A percentile compares a stretch with the other conserved stretches of the same genome.
These are phyloP conservation scores for Penicillium canescens DNA, from an alignment of 495 filamentous ascomycete species.

Conservation along the genomic window DNA sequence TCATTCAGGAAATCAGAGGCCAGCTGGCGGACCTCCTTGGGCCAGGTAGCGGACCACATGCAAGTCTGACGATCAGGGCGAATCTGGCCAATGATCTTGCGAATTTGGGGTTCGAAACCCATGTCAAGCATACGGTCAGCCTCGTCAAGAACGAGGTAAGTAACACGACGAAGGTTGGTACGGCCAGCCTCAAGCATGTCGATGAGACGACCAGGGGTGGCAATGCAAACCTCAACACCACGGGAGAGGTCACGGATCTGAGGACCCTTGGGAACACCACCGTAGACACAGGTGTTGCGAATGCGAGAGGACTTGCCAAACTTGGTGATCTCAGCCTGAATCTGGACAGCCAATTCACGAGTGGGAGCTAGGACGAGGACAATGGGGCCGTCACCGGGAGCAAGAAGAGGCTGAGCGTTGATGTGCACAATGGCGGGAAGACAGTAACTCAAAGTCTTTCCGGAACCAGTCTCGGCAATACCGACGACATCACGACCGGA, in stretches of 20 bases:
- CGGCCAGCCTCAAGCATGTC: slow-evolving; percentile 98
- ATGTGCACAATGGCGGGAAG: slow-evolving; percentile 98
- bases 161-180: slow-evolving; percentile 97
- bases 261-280: slow-evolving; percentile 94
- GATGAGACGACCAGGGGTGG: slow-evolving; percentile 94
- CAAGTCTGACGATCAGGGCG: slow-evolving; percentile 97
- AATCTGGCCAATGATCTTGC: slow-evolving; percentile 97
- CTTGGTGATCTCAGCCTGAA: slow-evolving; percentile 99
- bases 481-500: slow-evolving; percentile 98
- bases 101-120: slow-evolving; percentile 99
- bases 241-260: slow-evolving; percentile 93
- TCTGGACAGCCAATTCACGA: slow-evolving; percentile 96
- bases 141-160: slow-evolving; percentile 96
- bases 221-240: slow-evolving; percentile 97
- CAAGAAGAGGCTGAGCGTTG: slow-evolving; percentile 95
- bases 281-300: slow-evolving; percentile 98
- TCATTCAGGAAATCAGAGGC: slow-evolving; percentile 94
- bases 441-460: slow-evolving; percentile 98
- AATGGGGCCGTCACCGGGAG: slow-evolving; percentile 96
- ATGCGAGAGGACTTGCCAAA: slow-evolving; percentile 98
- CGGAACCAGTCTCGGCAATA: slow-evolving; percentile 98
- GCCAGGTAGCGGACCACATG: slow-evolving; percentile 99
- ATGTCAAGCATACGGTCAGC: slow-evolving; percentile 99
- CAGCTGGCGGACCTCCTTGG: slow-evolving; percentile 95
- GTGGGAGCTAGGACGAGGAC: slow-evolving; percentile 94